Percentiles rank a stretch among this genome's conserved stretches.
Evolutionary conservation across 768 basidiomycete genomes (phyloP).

Genomic region (Leucocoprinus sp.): DNA sequence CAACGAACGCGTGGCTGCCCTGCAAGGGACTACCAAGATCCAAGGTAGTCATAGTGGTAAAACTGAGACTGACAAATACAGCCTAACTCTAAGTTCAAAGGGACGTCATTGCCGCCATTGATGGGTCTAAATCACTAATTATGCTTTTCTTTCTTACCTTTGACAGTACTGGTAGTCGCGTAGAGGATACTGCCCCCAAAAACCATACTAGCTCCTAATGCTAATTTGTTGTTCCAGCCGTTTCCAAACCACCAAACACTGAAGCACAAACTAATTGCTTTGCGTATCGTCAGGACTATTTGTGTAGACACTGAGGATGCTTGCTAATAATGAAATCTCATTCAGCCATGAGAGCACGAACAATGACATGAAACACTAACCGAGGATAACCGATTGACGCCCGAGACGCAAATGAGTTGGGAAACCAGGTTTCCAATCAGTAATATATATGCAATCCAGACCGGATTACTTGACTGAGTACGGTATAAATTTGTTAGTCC

Average conservation of each 20-base stretch:
- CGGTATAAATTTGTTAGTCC: slow-evolving; percentile 42
- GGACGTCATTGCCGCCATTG: too few species aligned
- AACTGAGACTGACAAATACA: too few species aligned
- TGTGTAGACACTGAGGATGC: slow-evolving; percentile 79
- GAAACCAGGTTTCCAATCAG: slow-evolving; percentile 59
- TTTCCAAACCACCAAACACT: slow-evolving; percentile 83
- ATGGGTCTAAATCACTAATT: slow-evolving; percentile 15
- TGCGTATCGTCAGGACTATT: slow-evolving; percentile 70
- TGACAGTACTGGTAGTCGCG: slow-evolving; percentile 16
- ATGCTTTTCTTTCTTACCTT: slow-evolving; percentile 6
- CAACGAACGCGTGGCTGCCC: too few species aligned
- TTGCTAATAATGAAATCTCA: slow-evolving; percentile 31
- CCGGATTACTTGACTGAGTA: slow-evolving; percentile 22
- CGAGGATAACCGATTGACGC: slow-evolving; percentile 75
- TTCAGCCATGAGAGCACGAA: background rate
- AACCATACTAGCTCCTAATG: slow-evolving; percentile 64
- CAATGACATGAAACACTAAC: slow-evolving; percentile 33
- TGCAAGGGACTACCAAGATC: too few species aligned
- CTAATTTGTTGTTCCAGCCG: slow-evolving; percentile 60
- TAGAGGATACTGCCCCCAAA: slow-evolving; percentile 62
- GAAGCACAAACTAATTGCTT: slow-evolving; percentile 72
- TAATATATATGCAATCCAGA: slow-evolving; percentile 43
- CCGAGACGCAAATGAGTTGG: slow-evolving; percentile 75
- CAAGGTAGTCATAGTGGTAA: too few species aligned
- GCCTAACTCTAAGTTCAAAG: too few species aligned